Evolutionary conservation across 768 basidiomycete genomes (phyloP), one percentile per base, ranked within the genome.

Genomic region (Chalciporus piperatus): DNA sequence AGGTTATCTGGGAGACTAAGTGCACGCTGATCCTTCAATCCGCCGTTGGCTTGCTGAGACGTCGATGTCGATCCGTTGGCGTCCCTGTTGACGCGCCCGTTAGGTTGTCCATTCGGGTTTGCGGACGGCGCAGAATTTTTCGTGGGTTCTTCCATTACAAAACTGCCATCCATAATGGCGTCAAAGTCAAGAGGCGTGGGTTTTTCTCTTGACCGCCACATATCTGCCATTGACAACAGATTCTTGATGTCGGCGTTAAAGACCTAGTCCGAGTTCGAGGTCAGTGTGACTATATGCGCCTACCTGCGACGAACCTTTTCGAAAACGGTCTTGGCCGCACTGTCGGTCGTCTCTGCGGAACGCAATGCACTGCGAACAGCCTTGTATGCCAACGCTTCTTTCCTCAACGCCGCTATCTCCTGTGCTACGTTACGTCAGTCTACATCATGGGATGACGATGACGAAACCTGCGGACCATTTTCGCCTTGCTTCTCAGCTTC

Each of bases 401-500:
- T 90, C 16, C 95, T 83, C 17, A 99, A 72, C 6, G 90, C 81
- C 3, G 84, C 89, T 51, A 99, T 95, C 74, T 98, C 96, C 62
- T 87, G 82, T 0, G 87, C 95, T 97, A 58, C 9, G 41, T 44
- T 16, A 45, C 16, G 46, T 47, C 35, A 41, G 47, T 44, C 13
- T 47, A 33, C 1, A 41, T 17, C 42, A 27, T 25, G 37, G 42
- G 25, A n/a, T 13, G 16, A 41, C n/a, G 41, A 35, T 17, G 8
- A 45, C 25, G 28, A 56, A 76, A 51, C 8, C 44, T 2, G 27
- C 52, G 3, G 53, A 92, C 94, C 89, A 70, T 98, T 97, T 70
- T 99, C 94, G 17, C 96, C 96, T 47, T 89, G 83, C 61, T 87
- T 87, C 67, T 92, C 87, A 0, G 97, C 97, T 39, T 92, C 87